Evolutionary conservation across 2,329 filamentous ascomycete species (phyloP).

Genomic region (Grosmannia penicillata): DNA sequence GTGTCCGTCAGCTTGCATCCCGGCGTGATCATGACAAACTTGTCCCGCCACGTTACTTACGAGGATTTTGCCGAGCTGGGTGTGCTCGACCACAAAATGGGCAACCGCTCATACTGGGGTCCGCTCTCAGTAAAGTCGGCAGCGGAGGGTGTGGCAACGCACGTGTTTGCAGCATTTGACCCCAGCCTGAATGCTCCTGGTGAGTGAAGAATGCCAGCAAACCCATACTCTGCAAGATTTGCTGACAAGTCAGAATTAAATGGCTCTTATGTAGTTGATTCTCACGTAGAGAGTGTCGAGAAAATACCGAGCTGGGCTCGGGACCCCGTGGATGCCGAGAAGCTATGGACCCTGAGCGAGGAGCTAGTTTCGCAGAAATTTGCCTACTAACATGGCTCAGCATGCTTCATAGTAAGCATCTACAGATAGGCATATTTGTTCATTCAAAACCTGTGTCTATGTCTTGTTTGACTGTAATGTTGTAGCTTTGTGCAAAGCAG

Average conservation of each 20-base stretch:
- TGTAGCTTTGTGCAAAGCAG: too few relatives aligned
- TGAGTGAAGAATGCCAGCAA: too few relatives aligned
- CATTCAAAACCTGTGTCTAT: too few relatives aligned
- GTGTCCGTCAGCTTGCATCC: constrained; percentile 6
- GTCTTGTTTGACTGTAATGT: too few relatives aligned
- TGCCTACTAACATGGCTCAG: too few relatives aligned
- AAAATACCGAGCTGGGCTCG: constrained; percentile 12
- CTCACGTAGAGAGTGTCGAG: constrained; percentile 10
- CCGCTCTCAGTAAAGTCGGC: background rate
- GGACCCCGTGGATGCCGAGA: constrained; percentile 19
- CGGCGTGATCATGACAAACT: constrained; percentile 7
- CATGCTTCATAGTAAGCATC: too few relatives aligned
- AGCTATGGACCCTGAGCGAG: constrained; percentile 30
- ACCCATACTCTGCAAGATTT: too few relatives aligned
- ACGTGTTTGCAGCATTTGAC: constrained; percentile 12
- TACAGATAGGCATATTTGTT: too few relatives aligned
- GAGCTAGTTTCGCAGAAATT: constrained; percentile 28
- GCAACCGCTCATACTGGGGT: constrained; percentile 1
- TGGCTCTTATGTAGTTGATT: constrained; percentile 12
- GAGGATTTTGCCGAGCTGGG: constrained; percentile 2
- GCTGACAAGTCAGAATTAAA: constrained; percentile 9
- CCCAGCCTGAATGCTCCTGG: too few relatives aligned
- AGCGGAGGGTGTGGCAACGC: constrained; percentile 8
- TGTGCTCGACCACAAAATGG: background rate
- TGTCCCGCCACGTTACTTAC: background rate